These are phyloP conservation scores for Cladophialophora exuberans DNA, from an alignment of 2,329 filamentous ascomycete genomes.

Conservation along the genomic window DNA sequence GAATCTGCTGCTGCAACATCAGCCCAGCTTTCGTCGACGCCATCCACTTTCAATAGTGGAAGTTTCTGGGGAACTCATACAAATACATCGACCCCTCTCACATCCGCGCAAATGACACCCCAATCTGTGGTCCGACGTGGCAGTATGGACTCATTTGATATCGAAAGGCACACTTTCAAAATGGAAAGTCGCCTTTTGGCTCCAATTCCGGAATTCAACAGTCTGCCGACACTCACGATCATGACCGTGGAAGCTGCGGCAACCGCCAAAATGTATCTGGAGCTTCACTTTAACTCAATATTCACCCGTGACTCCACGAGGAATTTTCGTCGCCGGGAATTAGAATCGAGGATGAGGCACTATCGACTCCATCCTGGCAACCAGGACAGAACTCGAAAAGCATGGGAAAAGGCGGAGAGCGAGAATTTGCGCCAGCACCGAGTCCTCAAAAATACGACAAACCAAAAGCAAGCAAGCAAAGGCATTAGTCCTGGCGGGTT, in stretches of 20 bases:
- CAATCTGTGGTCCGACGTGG: slow-evolving; percentile 17
- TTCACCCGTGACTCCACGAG: slow-evolving; percentile 62
- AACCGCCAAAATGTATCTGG: slow-evolving; percentile 82
- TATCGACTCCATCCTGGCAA: slow-evolving; percentile 22
- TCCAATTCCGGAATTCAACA: slow-evolving; percentile 27
- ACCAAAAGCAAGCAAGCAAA: slow-evolving; percentile 46
- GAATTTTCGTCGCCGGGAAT: slow-evolving; percentile 61
- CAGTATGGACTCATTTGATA: slow-evolving; percentile 17
- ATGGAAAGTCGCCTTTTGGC: slow-evolving; percentile 17
- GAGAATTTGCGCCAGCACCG: slow-evolving; percentile 75
- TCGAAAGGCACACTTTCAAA: slow-evolving; percentile 14
- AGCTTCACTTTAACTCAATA: slow-evolving; percentile 79
- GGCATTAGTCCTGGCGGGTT: slow-evolving; percentile 67
- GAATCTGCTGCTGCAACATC: slow-evolving; percentile 10
- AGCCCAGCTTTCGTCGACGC: slow-evolving; percentile 18
- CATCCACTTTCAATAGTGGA: slow-evolving; percentile 27
- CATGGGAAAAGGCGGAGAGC: slow-evolving; percentile 70
- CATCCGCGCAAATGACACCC: slow-evolving; percentile 26
- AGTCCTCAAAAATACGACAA: slow-evolving; percentile 66
- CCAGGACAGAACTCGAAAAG: slow-evolving; percentile 49
- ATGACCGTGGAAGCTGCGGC: slow-evolving; percentile 75
- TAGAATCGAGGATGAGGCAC: slow-evolving; percentile 64
- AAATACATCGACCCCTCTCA: slow-evolving; percentile 24
- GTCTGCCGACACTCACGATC: slow-evolving; percentile 21
- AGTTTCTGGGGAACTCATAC: slow-evolving; percentile 12